A percentile compares a stretch with the other conserved stretches of the same genome.
These are phyloP conservation scores for Sclerotinia minor DNA, from an alignment of 2,329 filamentous ascomycete species.

Conservation along the genomic window DNA sequence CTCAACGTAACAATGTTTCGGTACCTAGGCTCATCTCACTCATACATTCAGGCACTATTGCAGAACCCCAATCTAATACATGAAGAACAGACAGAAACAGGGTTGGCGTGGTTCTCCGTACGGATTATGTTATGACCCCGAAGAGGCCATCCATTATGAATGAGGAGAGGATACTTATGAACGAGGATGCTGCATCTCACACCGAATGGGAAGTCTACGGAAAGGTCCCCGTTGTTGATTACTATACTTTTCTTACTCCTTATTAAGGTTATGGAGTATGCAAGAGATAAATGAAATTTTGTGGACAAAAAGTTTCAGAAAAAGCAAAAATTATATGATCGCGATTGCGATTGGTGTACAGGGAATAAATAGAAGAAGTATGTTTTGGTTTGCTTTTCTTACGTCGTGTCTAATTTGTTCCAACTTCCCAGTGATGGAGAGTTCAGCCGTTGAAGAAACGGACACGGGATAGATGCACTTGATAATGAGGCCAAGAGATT, in stretches of 20 bases:
- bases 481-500: slow-evolving; percentile 4
- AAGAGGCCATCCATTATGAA: slow-evolving; percentile 13
- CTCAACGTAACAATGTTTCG: neutral
- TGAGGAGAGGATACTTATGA: too few relatives aligned
- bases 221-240: slow-evolving; percentile 8
- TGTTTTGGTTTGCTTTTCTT: slow-evolving; percentile 2
- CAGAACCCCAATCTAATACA: slow-evolving; percentile 1
- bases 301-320: slow-evolving; percentile 7
- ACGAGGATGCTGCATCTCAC: slow-evolving; percentile 1
- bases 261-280: neutral
- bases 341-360: slow-evolving; percentile 7
- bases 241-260: neutral
- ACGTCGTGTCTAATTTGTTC: neutral
- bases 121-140: slow-evolving; percentile 4
- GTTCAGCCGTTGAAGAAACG: slow-evolving; percentile 21
- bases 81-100: neutral
- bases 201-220: slow-evolving; percentile 11
- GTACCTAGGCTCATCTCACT: slow-evolving; percentile 1
- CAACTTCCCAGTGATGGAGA: slow-evolving; percentile 9
- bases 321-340: neutral
- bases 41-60: neutral
- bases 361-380: neutral
- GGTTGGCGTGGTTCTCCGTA: neutral
- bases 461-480: slow-evolving; percentile 3
- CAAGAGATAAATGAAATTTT: slow-evolving; percentile 10